Evolutionary conservation across 1,284 basidiomycete genomes (phyloP).

Genomic region (Tilletia indica): DNA sequence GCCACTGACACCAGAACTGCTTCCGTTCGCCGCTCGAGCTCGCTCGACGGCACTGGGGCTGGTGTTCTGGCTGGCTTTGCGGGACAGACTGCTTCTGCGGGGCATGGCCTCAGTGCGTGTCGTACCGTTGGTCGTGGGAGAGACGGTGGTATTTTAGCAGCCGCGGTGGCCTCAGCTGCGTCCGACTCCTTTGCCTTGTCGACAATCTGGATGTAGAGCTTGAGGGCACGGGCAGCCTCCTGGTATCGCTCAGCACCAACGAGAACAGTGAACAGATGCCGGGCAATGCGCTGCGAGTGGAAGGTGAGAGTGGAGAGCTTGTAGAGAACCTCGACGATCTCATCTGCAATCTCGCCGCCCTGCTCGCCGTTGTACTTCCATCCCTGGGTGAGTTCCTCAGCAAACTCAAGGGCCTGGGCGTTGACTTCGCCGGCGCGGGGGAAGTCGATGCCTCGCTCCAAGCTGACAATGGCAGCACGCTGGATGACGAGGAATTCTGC

Average conservation of each 20-base stretch:
- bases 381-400: conserved; percentile 74
- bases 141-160: conserved; percentile 19
- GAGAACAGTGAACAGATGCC: conserved; percentile 45
- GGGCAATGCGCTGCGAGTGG: conserved; percentile 48
- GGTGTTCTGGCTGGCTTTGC: neutral
- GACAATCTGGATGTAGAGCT: conserved; percentile 47
- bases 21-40: neutral
- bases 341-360: conserved; percentile 47
- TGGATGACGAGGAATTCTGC: conserved; percentile 44
- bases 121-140: conserved; percentile 17
- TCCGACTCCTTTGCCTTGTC: conserved; percentile 48
- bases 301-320: conserved; percentile 46
- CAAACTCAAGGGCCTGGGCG: conserved; percentile 74
- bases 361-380: conserved; percentile 65
- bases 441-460: conserved; percentile 65
- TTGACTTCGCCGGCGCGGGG: conserved; percentile 82
- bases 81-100: conserved; percentile 25
- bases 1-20: neutral
- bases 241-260: conserved; percentile 48
- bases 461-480: conserved; percentile 29
- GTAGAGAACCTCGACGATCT: conserved; percentile 48
- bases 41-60: too few relatives aligned
- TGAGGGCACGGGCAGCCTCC: conserved; percentile 43
- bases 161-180: conserved; percentile 23
- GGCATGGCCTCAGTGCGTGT: neutral